Percentiles rank a stretch among this genome's conserved stretches.
Conservation (phyloP, 176 grass and related monocot genomes). For the Lolium rigidum region DNA sequence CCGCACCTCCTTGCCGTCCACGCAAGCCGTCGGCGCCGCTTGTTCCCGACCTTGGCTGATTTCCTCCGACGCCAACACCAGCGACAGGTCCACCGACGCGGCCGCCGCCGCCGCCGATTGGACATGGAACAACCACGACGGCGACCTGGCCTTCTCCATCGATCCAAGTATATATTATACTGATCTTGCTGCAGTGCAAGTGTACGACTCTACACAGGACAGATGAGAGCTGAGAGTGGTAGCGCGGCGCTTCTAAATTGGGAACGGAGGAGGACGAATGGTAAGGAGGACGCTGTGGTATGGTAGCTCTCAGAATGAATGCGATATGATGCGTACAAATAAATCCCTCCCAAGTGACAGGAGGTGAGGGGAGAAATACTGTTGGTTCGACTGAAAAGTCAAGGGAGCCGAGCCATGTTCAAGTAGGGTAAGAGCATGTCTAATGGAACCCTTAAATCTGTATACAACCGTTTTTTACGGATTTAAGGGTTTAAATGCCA, state of each 20-base stretch:
- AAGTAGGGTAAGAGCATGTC: too few relatives aligned
- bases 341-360: neutral
- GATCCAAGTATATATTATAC: neutral
- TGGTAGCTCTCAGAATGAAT: neutral
- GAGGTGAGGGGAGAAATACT: neutral
- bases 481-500: too few relatives aligned
- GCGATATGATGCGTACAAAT: neutral
- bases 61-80: constrained; percentile 27
- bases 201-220: neutral
- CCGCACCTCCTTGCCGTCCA: constrained; percentile 53
- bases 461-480: too few relatives aligned
- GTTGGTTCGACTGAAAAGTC: neutral
- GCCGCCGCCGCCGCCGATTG: neutral
- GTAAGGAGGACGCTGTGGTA: neutral
- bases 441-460: too few relatives aligned
- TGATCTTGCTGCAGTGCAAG: neutral
- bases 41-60: neutral
- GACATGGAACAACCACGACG: neutral
- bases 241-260: constrained; percentile 8
- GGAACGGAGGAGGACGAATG: too few relatives aligned
- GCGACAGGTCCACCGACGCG: constrained; percentile 39
- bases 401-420: neutral
- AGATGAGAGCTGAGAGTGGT: neutral
- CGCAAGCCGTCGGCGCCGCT: constrained; percentile 16
- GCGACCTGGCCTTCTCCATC: neutral